Conservation (phyloP, 768 basidiomycete species). For the Mycena venus region DNA sequence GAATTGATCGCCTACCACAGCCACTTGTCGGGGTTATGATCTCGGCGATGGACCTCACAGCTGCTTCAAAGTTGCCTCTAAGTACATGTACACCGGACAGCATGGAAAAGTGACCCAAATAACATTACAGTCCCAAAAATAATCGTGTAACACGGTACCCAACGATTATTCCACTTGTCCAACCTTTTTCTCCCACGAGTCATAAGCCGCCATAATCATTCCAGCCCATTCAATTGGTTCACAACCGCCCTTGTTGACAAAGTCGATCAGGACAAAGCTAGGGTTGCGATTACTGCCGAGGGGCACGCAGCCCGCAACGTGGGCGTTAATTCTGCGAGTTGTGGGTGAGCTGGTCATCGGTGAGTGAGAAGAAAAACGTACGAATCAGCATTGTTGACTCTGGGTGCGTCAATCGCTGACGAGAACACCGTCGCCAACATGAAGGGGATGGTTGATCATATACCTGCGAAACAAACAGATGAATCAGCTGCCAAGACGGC, state of each 20-base stretch:
- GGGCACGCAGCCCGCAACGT: slow-evolving; percentile 56
- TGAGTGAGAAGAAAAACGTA: slow-evolving; percentile 29
- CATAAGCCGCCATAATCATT: not conserved
- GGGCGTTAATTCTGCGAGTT: slow-evolving; percentile 48
- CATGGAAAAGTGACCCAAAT: too few species aligned
- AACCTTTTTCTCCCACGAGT: too few species aligned
- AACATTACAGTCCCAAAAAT: not conserved
- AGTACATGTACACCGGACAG: too few species aligned
- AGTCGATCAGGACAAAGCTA: slow-evolving; percentile 64
- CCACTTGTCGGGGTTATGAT: too few species aligned
- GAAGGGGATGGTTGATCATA: not conserved
- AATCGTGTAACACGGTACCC: too few species aligned
- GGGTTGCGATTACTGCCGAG: slow-evolving; percentile 54
- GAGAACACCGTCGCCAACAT: not conserved
- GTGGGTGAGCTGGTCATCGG: not conserved
- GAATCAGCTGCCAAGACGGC: not conserved
- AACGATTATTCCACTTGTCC: too few species aligned
- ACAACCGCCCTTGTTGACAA: slow-evolving; percentile 58
- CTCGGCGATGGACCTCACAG: not conserved
- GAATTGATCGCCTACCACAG: not conserved
- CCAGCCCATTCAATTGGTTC: slow-evolving; percentile 56
- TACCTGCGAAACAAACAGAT: not conserved
- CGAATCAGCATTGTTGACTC: slow-evolving; percentile 40
- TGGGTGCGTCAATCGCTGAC: not conserved
- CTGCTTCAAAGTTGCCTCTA: not conserved